Evolutionary conservation across 2,329 filamentous ascomycete species (phyloP), one percentile per base, ranked within the genome.

Genomic region (Neofusicoccum parvum): DNA sequence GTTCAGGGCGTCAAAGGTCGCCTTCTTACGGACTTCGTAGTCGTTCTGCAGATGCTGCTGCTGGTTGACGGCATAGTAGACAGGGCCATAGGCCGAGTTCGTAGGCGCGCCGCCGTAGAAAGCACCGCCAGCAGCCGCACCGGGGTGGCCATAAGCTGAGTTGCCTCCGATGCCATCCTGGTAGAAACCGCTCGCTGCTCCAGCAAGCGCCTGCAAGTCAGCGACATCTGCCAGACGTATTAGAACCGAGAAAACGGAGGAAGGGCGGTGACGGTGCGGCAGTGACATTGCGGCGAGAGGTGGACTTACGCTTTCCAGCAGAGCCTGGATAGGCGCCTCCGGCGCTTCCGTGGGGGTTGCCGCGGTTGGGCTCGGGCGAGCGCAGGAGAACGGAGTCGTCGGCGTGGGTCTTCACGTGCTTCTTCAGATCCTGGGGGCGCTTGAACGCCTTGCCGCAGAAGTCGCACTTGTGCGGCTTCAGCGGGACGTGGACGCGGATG

Each of bases 391-490:
- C 92, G 48, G 93, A 96, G 80, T 97, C 94, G 75, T 98, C 94
- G 72, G 94, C 94, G 76, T 98, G 94, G 4, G 94, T 98, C 88
- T 98, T 99, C 80, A 98, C 93, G 78, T 99, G 95, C 84, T 99
- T 99, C 88, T 99, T 98, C 73, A 99, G 80, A 83, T 99, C 95
- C 82, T 99, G 95, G 2, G 95, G 95, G 39, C 95, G 91, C 87
- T 99, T 99, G 86, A 99, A 99, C 1, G 94, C 94, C 84, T 99
- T 99, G 76, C 92, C 92, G 76, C 95, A 99, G 81, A 97, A 96
- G 77, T 97, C 94, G 80, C 95, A 99, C 81, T 97, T 98, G 84
- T 99, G 95, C 71, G 95, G 95, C 86, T 99, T 99, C 68, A 99
- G 84, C 0, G 95, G 95, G n/a, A 99, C 94, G 78, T 99, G 95